Base-by-base conservation (phyloP, 2,329 filamentous ascomycete genomes). In the Acephala macrosclerotiorum region DNA sequence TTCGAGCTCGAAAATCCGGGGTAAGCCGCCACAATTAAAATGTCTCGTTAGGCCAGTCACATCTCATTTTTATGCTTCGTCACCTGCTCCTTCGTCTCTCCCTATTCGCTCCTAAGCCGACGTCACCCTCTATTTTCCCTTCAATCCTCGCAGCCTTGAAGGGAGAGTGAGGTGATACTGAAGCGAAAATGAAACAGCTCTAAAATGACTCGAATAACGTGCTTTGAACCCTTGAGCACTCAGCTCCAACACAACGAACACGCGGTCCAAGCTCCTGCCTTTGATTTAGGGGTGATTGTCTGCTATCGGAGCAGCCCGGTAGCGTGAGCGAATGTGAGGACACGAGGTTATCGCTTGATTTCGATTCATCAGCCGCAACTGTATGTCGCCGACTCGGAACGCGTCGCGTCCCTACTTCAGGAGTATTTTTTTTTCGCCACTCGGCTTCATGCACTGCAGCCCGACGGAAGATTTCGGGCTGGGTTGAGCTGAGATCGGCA, bases 21-120 rank as follows among this genome's bases (percentile, higher is more conserved):
- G 45, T 49, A 49, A 49, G 45, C n/a, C n/a, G 45, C 45, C 45
- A 49, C n/a, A 22, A 49, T 49, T n/a, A 49, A 45, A 42, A 5
- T 11, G 18, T 18, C 45, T 22, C n/a, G 45, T 18, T 9, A 22
- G n/a, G 45, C n/a, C 18, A 7, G n/a, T 49, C 18, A 22, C 4
- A 49, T 18, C 16, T 18, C 16, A 6, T 16, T 42, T 6, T 42
- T 16, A 16, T 2, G 40, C 40, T 12, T 22, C 45, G 20, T 49
- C 45, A 49, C 45, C 45, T 49, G 45, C n/a, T 49, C 29, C 29
- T 33, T 33, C 45, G 7, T 11, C 45, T 42, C 38, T 16, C n/a
- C 45, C 45, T 49, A 49, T 14, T 25, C 6, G 20, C 45, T n/a
- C 45, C 45, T 49, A 49, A 49, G 45, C 45, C 45, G 45, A 49